These are phyloP conservation scores for Nicotiana noctiflora DNA, from an alignment of 257 asterid species.

Conservation along the genomic window DNA sequence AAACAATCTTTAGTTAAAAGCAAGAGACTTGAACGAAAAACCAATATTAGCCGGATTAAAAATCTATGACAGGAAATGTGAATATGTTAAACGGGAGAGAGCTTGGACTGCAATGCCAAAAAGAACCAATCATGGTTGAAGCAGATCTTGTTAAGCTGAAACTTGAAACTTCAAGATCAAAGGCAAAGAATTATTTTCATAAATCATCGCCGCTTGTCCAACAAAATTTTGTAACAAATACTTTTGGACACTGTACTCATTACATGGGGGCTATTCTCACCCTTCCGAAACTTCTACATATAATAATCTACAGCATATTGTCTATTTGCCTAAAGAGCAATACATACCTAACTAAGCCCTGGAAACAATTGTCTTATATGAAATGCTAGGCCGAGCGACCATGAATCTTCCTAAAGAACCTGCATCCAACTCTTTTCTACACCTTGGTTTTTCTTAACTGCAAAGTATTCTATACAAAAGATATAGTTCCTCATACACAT, in stretches of 20 bases:
- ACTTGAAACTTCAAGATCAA: too few species aligned
- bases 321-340: not conserved
- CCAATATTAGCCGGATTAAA: not conserved
- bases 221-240: not conserved
- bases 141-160: too few species aligned
- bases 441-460: not conserved
- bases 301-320: not conserved
- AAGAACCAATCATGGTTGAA: too few species aligned
- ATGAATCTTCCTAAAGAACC: not conserved
- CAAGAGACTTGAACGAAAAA: not conserved
- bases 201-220: not conserved
- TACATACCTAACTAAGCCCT: not conserved
- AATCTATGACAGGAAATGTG: not conserved
- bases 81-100: too few species aligned
- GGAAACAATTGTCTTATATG: not conserved
- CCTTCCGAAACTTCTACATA: not conserved
- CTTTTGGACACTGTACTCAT: not conserved
- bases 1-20: not conserved
- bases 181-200: not conserved
- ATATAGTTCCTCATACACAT: not conserved
- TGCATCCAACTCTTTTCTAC: not conserved
- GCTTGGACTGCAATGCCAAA: not conserved
- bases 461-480: not conserved
- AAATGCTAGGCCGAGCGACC: not conserved
- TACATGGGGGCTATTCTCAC: not conserved